These are phyloP conservation scores for Mycena galopus DNA, from an alignment of 768 basidiomycete species.

Conservation along the genomic window DNA sequence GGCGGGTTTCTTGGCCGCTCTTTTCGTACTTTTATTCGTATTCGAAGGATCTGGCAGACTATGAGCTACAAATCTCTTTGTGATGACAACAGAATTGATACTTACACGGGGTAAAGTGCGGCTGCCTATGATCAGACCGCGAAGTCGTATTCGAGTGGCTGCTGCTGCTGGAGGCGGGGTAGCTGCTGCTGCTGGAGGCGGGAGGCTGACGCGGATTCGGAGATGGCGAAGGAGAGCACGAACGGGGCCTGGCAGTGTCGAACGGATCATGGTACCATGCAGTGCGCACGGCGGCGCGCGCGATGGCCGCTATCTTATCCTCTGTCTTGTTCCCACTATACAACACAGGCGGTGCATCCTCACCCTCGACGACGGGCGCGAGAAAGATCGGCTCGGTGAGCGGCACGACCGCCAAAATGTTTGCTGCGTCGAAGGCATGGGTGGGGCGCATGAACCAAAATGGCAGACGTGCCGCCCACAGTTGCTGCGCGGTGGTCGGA, in stretches of 20 bases:
- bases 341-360: background rate
- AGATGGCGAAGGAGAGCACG: background rate
- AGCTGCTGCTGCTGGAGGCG: background rate
- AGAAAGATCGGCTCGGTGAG: background rate
- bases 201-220: too few species aligned
- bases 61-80: too few species aligned
- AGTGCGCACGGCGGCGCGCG: background rate
- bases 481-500: background rate
- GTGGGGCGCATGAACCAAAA: slow-evolving; percentile 1
- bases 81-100: too few species aligned
- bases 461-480: background rate
- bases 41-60: too few species aligned
- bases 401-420: background rate
- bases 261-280: background rate
- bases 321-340: background rate
- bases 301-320: background rate
- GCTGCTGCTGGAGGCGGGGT: background rate
- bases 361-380: background rate
- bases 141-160: background rate
- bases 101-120: background rate
- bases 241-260: background rate
- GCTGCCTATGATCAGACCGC: too few species aligned
- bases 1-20: background rate
- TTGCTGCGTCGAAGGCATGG: background rate
- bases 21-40: background rate